Conservation (phyloP, 352 stramenopile species). For the Phytopythium sindhum region DNA sequence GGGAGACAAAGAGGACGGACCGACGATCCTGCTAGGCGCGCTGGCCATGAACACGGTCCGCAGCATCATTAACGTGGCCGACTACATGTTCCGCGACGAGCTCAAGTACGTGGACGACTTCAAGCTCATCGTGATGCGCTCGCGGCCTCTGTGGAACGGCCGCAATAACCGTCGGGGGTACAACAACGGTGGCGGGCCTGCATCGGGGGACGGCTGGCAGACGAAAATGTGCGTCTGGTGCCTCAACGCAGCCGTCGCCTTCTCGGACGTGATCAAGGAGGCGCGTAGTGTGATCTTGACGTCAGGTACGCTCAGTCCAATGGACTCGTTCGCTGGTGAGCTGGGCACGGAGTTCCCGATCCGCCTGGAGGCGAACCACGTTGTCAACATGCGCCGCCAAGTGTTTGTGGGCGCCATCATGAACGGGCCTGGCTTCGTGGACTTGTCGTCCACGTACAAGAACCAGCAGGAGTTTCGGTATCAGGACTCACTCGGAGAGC, state of each 20-base stretch:
- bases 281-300: conserved; percentile 78
- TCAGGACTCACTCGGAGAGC: conserved; percentile 76
- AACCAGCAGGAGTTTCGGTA: conserved; percentile 82
- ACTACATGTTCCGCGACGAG: conserved; percentile 80
- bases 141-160: conserved; percentile 11
- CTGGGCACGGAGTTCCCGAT: conserved; percentile 79
- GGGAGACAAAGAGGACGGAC: conserved; percentile 1
- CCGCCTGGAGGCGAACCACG: conserved; percentile 80
- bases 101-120: conserved; percentile 84
- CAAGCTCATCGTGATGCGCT: conserved; percentile 60
- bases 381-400: conserved; percentile 86
- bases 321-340: conserved; percentile 86
- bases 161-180: conserved; percentile 16
- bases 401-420: conserved; percentile 77
- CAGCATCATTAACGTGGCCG: conserved; percentile 59
- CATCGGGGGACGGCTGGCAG: conserved; percentile 28
- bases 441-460: conserved; percentile 74
- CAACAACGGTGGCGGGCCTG: neutral
- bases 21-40: conserved; percentile 38
- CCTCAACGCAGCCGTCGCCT: conserved; percentile 78
- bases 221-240: conserved; percentile 87
- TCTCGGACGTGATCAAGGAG: conserved; percentile 68
- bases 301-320: conserved; percentile 80
- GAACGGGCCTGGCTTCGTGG: conserved; percentile 56
- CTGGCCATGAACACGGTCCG: conserved; percentile 56